Conservation (phyloP, 2,329 filamentous ascomycete species). For the Clarireedia homoeocarpa region DNA sequence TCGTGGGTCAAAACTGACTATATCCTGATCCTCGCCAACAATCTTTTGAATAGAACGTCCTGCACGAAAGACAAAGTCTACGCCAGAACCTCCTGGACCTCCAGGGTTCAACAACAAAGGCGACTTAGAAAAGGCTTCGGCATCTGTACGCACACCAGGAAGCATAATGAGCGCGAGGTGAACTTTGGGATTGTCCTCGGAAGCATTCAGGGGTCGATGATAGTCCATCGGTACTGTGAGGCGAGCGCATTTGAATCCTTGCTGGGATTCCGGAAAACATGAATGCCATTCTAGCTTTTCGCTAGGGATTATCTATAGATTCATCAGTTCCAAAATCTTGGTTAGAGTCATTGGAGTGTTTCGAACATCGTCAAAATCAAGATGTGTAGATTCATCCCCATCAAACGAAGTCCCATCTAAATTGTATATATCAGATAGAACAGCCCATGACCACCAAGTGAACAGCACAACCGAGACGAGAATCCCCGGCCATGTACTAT, state of each 20-base stretch:
- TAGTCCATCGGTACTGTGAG: conserved; percentile 42
- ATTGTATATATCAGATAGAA: conserved; percentile 1
- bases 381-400: background rate
- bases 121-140: conserved; percentile 29
- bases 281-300: conserved; percentile 38
- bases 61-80: conserved; percentile 21
- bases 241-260: conserved; percentile 33
- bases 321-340: background rate
- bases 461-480: conserved; percentile 6
- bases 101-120: conserved; percentile 40
- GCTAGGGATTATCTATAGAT: conserved; percentile 35
- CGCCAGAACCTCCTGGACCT: conserved; percentile 39
- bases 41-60: conserved; percentile 31
- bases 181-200: conserved; percentile 23
- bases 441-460: conserved; percentile 8
- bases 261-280: conserved; percentile 28
- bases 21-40: conserved; percentile 35
- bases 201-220: conserved; percentile 32
- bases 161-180: conserved; percentile 22
- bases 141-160: conserved; percentile 16
- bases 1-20: conserved; percentile 43
- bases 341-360: background rate
- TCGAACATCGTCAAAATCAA: conserved; percentile 4
- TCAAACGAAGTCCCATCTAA: background rate
- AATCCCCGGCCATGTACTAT: conserved; percentile 2